These are phyloP conservation scores for Plasmodium gaboni DNA, from an alignment of 169 alveolate genomes.

Conservation along the genomic window DNA sequence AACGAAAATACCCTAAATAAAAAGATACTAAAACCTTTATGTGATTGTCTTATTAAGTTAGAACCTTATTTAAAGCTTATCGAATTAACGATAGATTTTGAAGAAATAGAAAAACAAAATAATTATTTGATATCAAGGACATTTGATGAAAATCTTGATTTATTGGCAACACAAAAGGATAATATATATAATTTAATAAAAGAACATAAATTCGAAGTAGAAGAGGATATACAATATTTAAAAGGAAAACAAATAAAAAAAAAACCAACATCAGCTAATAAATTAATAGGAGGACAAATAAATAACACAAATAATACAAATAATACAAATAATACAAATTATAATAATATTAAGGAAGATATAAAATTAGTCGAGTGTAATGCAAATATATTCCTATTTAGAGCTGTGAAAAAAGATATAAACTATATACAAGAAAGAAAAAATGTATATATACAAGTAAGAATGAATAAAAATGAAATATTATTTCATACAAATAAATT, in stretches of 20 bases:
- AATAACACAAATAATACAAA: conserved; percentile 53
- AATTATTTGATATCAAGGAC: conserved; percentile 89
- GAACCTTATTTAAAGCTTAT: conserved; percentile 90
- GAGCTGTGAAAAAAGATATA: conserved; percentile 91
- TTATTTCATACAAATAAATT: conserved; percentile 90
- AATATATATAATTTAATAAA: conserved; percentile 77
- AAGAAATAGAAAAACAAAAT: conserved; percentile 90
- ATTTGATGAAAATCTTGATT: conserved; percentile 86
- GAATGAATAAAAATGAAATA: conserved; percentile 91
- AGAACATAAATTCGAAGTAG: conserved; percentile 80
- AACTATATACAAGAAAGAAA: conserved; percentile 75
- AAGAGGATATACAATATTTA: conserved; percentile 88
- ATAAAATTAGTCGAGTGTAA: conserved; percentile 88
- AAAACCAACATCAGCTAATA: neutral
- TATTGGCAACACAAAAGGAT: conserved; percentile 59
- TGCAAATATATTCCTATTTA: conserved; percentile 87
- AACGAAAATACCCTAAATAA: conserved; percentile 76
- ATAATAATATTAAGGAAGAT: conserved; percentile 72
- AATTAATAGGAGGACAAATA: conserved; percentile 75
- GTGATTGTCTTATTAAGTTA: conserved; percentile 84
- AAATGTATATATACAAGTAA: conserved; percentile 81
- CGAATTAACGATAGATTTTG: conserved; percentile 93
- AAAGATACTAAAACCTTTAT: conserved; percentile 84
- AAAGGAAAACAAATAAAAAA: conserved; percentile 82
- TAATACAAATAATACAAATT: conserved; percentile 57